A percentile compares a stretch with the other conserved stretches of the same genome.
Evolutionary conservation across 768 basidiomycete species (phyloP).

Genomic region (Atractiella rhizophila): DNA sequence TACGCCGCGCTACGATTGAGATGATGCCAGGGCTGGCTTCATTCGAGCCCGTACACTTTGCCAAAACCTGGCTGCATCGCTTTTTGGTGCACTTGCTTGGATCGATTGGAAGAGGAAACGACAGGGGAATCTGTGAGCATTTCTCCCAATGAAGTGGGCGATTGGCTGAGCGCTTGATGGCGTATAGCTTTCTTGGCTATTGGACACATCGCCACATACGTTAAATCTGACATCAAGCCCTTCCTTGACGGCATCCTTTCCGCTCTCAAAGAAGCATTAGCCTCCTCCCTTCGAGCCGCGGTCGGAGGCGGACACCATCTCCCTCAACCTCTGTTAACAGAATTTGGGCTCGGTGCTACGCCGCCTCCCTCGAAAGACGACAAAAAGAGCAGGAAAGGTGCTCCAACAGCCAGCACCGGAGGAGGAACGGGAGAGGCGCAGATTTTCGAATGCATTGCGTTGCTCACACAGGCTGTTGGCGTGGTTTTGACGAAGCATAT

Average conservation of each 20-base stretch:
- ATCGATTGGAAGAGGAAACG: conserved; percentile 65
- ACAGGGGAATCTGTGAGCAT: conserved; percentile 54
- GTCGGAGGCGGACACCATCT: neutral
- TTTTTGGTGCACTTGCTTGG: conserved; percentile 75
- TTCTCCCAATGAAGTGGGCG: neutral
- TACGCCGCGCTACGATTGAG: conserved; percentile 81
- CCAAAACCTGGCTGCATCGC: conserved; percentile 69
- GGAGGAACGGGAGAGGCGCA: conserved; percentile 85
- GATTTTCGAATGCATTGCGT: conserved; percentile 90
- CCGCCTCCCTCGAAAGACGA: neutral
- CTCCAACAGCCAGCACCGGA: conserved; percentile 4
- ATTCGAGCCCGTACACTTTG: conserved; percentile 80
- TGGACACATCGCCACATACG: conserved; percentile 73
- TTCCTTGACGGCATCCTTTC: conserved; percentile 77
- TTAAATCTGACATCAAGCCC: conserved; percentile 81
- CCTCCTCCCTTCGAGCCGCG: conserved; percentile 1
- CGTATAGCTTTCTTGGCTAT: conserved; percentile 71
- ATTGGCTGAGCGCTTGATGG: neutral
- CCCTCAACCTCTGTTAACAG: neutral
- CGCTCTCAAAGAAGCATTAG: conserved; percentile 52
- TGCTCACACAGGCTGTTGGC: conserved; percentile 83
- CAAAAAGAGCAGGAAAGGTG: neutral
- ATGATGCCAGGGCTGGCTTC: conserved; percentile 83
- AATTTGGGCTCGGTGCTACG: neutral
- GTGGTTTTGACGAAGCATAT: conserved; percentile 83